Conservation (phyloP, 2,329 filamentous ascomycete species). For the Lasiodiplodia sp. region DNA sequence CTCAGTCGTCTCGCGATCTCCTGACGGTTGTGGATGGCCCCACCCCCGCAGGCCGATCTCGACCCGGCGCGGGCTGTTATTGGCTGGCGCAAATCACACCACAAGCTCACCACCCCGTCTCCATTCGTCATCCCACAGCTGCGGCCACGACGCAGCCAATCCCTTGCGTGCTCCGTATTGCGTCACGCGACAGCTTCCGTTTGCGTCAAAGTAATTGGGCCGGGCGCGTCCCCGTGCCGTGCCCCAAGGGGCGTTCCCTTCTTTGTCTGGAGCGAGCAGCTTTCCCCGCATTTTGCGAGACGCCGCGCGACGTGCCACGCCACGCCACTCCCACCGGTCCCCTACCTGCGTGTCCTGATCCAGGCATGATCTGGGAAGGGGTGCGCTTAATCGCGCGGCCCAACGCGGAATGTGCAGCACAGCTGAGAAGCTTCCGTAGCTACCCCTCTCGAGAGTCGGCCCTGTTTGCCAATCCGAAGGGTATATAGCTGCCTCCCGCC, state of each 20-base stretch:
- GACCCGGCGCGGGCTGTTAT: constrained; percentile 3
- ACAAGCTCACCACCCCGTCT: constrained; percentile 16
- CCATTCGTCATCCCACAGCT: constrained; percentile 7
- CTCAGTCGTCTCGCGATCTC: constrained; percentile 12
- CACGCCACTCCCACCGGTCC: constrained; percentile 5
- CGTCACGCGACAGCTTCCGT: constrained; percentile 22
- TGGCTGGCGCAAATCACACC: constrained; percentile 18
- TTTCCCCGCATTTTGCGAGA: constrained; percentile 13
- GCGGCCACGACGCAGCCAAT: not conserved
- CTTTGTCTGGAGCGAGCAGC: constrained; percentile 12
- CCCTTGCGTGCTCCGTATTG: constrained; percentile 7
- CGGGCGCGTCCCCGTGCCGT: not conserved
- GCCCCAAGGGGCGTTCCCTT: constrained; percentile 1
- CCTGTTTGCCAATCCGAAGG: not conserved
- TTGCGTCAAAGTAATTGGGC: constrained; percentile 2
- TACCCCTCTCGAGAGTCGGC: constrained; percentile 20
- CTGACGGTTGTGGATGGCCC: constrained; percentile 14
- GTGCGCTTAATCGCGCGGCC: constrained; percentile 19
- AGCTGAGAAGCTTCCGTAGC: not conserved
- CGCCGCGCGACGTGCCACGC: not conserved
- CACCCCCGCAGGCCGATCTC: constrained; percentile 25
- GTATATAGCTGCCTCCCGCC: constrained; percentile 15
- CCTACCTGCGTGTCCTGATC: constrained; percentile 9
- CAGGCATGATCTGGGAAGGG: constrained; percentile 21
- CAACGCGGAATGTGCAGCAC: constrained; percentile 18